Conservation (phyloP, 768 basidiomycete genomes). For the Mycena floridula region DNA sequence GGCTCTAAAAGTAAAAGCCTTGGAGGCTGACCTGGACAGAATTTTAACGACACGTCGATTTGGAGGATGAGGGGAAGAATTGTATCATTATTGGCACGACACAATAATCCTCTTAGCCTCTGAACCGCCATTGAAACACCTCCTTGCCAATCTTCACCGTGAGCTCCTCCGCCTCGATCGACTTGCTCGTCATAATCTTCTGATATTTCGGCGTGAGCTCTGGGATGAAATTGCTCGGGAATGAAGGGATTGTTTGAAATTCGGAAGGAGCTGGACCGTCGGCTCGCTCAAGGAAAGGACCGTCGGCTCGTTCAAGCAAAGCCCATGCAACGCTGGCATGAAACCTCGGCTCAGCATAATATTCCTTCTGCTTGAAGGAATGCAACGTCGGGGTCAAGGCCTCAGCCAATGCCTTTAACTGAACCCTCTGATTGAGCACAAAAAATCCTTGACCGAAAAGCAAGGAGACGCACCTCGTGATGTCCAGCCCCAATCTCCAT, state of each 20-base stretch:
- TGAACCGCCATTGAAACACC: slow-evolving; percentile 38
- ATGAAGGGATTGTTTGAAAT: slow-evolving; percentile 43
- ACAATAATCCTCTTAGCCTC: no score
- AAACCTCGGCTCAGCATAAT: slow-evolving; percentile 77
- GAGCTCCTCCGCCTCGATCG: slow-evolving; percentile 49
- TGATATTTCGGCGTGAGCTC: slow-evolving; percentile 45
- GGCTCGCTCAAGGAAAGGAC: no score
- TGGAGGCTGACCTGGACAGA: no score
- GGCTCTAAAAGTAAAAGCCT: no score
- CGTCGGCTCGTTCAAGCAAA: slow-evolving; percentile 52
- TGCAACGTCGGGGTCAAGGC: slow-evolving; percentile 53
- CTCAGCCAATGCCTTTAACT: slow-evolving; percentile 57
- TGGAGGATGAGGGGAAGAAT: no score
- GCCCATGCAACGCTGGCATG: slow-evolving; percentile 91
- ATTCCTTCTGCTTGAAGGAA: slow-evolving; percentile 65
- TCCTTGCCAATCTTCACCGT: slow-evolving; percentile 70
- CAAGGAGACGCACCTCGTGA: slow-evolving; percentile 44
- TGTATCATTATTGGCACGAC: no score
- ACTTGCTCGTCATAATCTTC: slow-evolving; percentile 31
- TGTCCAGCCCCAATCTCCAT: slow-evolving; percentile 84
- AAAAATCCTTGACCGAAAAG: no score
- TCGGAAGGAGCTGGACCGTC: slow-evolving; percentile 2
- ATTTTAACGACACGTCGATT: no score
- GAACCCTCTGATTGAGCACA: slow-evolving; percentile 4
- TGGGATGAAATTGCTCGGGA: slow-evolving; percentile 43